Evolutionary conservation across 2,329 filamentous ascomycete species (phyloP), one percentile per base, ranked within the genome.

Genomic region (Xylaria sp.): DNA sequence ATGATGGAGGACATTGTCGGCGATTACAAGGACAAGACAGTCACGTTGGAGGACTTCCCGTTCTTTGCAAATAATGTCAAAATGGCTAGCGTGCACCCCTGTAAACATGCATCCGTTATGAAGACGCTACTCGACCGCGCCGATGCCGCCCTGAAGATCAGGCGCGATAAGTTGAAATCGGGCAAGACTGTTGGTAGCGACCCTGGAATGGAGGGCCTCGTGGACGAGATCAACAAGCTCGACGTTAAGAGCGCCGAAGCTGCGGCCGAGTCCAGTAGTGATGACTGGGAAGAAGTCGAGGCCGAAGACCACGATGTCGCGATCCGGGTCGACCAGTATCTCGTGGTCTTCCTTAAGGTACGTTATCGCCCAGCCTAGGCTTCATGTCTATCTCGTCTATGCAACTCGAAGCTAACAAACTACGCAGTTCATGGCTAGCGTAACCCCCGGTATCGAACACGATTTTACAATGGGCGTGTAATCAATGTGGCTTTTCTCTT

Each of bases 1-100:
- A 97, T 97, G 94, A 97, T 97, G 92, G 93, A 97, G 80, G 94
- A 97, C 79, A 97, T 97, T 65, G 92, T 97, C 42, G 94, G 94
- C 70, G 94, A 97, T 83, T 97, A 97, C 85, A 97, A 97, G 79
- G 94, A 97, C 84, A 99, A 99, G 85, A 99, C 96, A 0, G 96
- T 99, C 69, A 99, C 96, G 1, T 89, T 98, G 67, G 96, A 99
- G 79, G 94, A 98, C 81, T 99, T 99, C 78, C 94, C 93, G 55
- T 98, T 97, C 84, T 96, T 97, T 79, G 92, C 93, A 72, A 91
- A 93, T 77, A 91, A 90, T 75, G 89, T 98, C 78, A 97, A 98
- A 85, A 99, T 98, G 88, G 96, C 95, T 39, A 96, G 92, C 36
- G 93, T 99, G 14, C 96, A 99, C 78, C 96, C 96, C 3, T 99